Evolutionary conservation across 441 rosid genomes (phyloP).

Genomic region (Pelargonium fulgidum): DNA sequence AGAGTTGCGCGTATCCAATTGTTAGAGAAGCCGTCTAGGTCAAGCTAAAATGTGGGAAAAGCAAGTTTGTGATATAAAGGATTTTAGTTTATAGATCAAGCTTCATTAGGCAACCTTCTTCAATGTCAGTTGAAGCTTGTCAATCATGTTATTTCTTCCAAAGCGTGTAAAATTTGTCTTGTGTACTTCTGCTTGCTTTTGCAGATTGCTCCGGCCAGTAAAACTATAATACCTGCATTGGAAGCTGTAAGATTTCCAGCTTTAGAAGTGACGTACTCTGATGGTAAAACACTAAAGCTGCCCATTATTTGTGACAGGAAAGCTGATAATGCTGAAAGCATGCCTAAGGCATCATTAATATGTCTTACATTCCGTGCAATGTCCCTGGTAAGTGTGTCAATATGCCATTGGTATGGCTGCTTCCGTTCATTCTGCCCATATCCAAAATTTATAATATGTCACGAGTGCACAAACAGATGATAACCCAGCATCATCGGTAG

Average conservation of each 20-base stretch:
- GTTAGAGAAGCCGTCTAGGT: not conserved
- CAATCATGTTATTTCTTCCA: not conserved
- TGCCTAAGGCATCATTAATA: slow-evolving; percentile 44
- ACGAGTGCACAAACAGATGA: not conserved
- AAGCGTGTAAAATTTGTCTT: not conserved
- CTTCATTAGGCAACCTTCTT: not conserved
- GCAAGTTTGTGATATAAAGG: no score
- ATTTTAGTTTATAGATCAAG: no score
- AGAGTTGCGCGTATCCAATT: no score
- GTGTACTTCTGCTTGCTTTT: not conserved
- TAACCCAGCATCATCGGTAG: no score
- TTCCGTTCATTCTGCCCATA: slow-evolving; percentile 2
- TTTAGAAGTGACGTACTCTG: slow-evolving; percentile 40
- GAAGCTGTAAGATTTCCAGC: slow-evolving; percentile 62
- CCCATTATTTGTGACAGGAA: slow-evolving; percentile 37
- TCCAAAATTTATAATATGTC: not conserved
- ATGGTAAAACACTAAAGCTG: slow-evolving; percentile 48
- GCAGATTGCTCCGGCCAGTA: slow-evolving; percentile 69
- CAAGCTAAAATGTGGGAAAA: not conserved
- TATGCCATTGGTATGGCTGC: not conserved
- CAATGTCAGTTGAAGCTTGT: not conserved
- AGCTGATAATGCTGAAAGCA: slow-evolving; percentile 24
- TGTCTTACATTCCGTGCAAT: slow-evolving; percentile 79
- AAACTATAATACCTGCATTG: slow-evolving; percentile 52
- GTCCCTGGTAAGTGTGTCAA: slow-evolving; percentile 51